Base-by-base conservation (phyloP, 805 yeast genomes). In the Metschnikowia borealis region DNA sequence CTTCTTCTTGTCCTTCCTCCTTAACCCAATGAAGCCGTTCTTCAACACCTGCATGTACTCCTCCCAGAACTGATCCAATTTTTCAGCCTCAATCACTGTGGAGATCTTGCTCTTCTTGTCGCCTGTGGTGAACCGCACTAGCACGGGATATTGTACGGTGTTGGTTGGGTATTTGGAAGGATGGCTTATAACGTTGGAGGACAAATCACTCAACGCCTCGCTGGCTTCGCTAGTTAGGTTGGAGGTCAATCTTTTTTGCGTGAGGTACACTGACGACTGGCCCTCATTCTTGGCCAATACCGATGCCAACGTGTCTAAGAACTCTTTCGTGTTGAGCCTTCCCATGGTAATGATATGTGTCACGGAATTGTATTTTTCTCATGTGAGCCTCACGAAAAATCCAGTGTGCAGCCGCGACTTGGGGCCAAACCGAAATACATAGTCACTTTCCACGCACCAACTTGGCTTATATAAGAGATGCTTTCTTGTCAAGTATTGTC, bases 1-100 rank as follows among this genome's bases (percentile, higher is more conserved):
- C 71, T 82, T 84, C 69, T 83, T 83, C 75, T 88, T 89, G 52
- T 87, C 89, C 72, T 88, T 89, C 79, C 85, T 88, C 63, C 82
- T 79, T 65, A 91, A 75, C 1, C 96, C 96, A 3, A 71, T 71
- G 66, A 87, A 81, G 4, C 94, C 91, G 20, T 74, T 63, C 63
- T 88, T 90, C 49, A 90, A 74, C 0, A 79, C 79, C 39, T 81
- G 82, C 1, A 88, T 69, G 67, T 90, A 91, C 23, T 82, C 83
- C 39, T 67, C 65, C 97, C 97, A 91, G 65, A 91, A 91, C 52
- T 71, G 65, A 54, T 84, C 88, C 56, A 91, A 71, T 3, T 78
- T 68, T 1, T 74, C 78, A 0, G 83, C 71, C 26, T 79, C 78
- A 6, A 91, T 90, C 11, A 84, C 80, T 0, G 97, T 90, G 26